Conservation (phyloP, 805 yeast species). For the Kodamaea laetipori region DNA sequence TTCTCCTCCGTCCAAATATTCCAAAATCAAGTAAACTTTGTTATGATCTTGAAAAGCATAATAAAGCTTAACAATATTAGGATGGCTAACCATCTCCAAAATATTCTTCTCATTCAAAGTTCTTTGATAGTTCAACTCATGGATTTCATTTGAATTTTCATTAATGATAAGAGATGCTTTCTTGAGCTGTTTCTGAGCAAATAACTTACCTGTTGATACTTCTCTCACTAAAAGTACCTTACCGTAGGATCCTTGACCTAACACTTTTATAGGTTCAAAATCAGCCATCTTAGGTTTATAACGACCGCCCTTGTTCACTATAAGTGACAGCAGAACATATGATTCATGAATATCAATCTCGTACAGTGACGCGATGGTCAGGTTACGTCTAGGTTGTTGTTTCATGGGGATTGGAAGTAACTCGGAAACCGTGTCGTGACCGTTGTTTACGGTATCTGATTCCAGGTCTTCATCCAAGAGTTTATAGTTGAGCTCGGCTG, state of each 20-base stretch:
- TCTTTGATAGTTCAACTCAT: slow-evolving; percentile 36
- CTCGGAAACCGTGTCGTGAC: slow-evolving; percentile 17
- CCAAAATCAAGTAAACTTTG: slow-evolving; percentile 45
- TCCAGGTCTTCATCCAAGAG: slow-evolving; percentile 22
- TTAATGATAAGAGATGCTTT: slow-evolving; percentile 40
- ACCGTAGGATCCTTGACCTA: slow-evolving; percentile 48
- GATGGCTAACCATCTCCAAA: slow-evolving; percentile 44
- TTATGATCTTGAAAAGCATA: slow-evolving; percentile 49
- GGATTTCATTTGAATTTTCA: slow-evolving; percentile 33
- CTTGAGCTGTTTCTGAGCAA: slow-evolving; percentile 47
- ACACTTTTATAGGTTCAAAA: slow-evolving; percentile 45
- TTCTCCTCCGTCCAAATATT: slow-evolving; percentile 49
- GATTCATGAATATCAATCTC: slow-evolving; percentile 37
- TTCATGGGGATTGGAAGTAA: slow-evolving; percentile 22
- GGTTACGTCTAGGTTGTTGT: slow-evolving; percentile 20
- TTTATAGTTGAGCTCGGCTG: slow-evolving; percentile 27
- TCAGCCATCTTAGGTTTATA: slow-evolving; percentile 36
- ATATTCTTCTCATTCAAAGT: slow-evolving; percentile 46
- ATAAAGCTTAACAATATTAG: slow-evolving; percentile 45
- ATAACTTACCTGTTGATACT: slow-evolving; percentile 37
- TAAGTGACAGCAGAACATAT: slow-evolving; percentile 30
- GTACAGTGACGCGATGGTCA: slow-evolving; percentile 35
- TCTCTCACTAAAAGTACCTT: slow-evolving; percentile 45
- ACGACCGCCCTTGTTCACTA: slow-evolving; percentile 14
- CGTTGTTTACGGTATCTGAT: slow-evolving; percentile 15